phyloP scores from a whole-genome alignment of 345 rosid genomes.

The Gossypium thurberi region DNA sequence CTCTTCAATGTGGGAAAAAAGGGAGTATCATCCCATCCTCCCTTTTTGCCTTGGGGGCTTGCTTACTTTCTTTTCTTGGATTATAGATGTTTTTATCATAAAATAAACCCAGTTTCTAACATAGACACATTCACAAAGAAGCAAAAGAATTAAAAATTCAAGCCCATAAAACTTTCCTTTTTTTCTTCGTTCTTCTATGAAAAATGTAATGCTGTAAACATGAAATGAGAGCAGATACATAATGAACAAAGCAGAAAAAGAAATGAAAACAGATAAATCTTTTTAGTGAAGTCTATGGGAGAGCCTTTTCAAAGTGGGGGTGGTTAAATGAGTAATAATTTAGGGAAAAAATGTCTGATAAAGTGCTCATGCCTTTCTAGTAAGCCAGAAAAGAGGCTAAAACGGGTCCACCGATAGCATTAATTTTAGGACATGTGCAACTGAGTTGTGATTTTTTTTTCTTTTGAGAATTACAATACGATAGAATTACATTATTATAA shows the following conservation, averaged over 20 bases:
- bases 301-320: slow-evolving; percentile 19
- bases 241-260: neutral
- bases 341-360: slow-evolving; percentile 10
- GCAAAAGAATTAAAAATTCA: too few relatives aligned
- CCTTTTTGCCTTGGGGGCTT: neutral
- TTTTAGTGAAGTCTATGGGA: slow-evolving; percentile 10
- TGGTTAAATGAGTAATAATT: slow-evolving; percentile 14
- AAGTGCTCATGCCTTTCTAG: slow-evolving; percentile 22
- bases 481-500: too few relatives aligned
- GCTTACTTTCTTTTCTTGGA: too few relatives aligned
- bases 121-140: too few relatives aligned
- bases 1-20: slow-evolving; percentile 15
- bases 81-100: too few relatives aligned
- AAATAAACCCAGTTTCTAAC: too few relatives aligned
- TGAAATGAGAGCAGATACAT: too few relatives aligned
- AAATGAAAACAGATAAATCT: slow-evolving; percentile 12
- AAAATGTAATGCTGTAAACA: too few relatives aligned
- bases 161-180: too few relatives aligned
- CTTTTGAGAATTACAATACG: too few relatives aligned
- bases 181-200: too few relatives aligned
- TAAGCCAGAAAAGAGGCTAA: neutral
- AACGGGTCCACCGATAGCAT: slow-evolving; percentile 8
- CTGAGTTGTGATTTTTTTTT: slow-evolving; percentile 13
- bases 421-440: slow-evolving; percentile 9
- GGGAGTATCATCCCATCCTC: neutral